Percentiles rank a stretch among this genome's conserved stretches.
Conservation (phyloP, 306 rosid genomes). For the Quercus engelmannii region DNA sequence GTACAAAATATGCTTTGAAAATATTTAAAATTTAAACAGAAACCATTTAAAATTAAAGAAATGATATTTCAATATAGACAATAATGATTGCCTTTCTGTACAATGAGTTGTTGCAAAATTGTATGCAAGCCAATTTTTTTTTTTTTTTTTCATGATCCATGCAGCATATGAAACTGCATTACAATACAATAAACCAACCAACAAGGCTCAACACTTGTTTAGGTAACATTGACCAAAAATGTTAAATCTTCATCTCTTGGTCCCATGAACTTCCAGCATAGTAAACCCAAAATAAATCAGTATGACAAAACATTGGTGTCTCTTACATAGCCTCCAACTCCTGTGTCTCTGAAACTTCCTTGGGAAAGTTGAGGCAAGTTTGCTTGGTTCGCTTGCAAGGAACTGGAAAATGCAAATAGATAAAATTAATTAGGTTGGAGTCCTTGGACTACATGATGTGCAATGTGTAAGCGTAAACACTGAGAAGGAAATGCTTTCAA, state of each 20-base stretch:
- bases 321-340: conserved; percentile 45
- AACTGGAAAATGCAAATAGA: conserved; percentile 28
- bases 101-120: not conserved
- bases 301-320: not conserved
- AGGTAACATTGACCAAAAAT: not conserved
- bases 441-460: not conserved
- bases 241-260: not conserved
- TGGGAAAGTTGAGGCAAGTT: conserved; percentile 47
- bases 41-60: not conserved
- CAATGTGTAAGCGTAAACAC: not conserved
- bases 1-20: too few species aligned
- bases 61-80: not conserved
- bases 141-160: not conserved
- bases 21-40: not conserved
- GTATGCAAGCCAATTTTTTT: not conserved
- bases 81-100: conserved; percentile 10
- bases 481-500: not conserved
- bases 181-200: not conserved
- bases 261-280: conserved; percentile 11
- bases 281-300: not conserved
- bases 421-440: not conserved
- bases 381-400: conserved; percentile 55
- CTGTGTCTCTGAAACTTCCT: conserved; percentile 40
- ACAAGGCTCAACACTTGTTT: not conserved
- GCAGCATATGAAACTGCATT: not conserved